These are phyloP conservation scores for Tolypocladium album DNA, from an alignment of 2,329 filamentous ascomycete species.

Conservation along the genomic window DNA sequence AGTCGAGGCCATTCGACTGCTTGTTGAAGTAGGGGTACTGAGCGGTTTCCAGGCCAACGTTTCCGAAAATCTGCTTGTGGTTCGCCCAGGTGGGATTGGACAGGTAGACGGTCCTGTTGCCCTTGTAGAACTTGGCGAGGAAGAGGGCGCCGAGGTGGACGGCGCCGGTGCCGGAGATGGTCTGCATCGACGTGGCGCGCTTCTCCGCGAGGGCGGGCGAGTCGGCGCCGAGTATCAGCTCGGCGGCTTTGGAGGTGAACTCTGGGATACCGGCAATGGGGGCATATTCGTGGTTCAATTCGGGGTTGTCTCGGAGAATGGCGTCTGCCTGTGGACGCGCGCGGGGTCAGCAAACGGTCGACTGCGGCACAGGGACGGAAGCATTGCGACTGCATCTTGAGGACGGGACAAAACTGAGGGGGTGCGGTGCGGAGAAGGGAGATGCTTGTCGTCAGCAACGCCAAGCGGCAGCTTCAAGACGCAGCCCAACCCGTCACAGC, in stretches of 20 bases:
- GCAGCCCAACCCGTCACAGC: background rate
- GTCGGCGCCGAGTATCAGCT: constrained; percentile 72
- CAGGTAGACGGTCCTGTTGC: constrained; percentile 71
- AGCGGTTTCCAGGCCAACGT: constrained; percentile 68
- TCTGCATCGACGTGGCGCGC: constrained; percentile 74
- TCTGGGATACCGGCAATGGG: constrained; percentile 81
- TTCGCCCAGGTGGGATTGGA: constrained; percentile 97
- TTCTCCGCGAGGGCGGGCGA: constrained; percentile 78
- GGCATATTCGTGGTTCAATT: constrained; percentile 95
- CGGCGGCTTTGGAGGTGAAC: constrained; percentile 84
- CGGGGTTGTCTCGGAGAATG: constrained; percentile 75
- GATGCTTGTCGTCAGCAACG: background rate
- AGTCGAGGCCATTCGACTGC: constrained; percentile 81
- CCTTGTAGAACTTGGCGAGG: constrained; percentile 80
- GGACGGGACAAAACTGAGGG: background rate
- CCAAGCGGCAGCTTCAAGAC: background rate
- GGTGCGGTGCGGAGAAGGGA: background rate
- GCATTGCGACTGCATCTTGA: constrained; percentile 4
- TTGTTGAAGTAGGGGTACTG: constrained; percentile 92
- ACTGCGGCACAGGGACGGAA: background rate
- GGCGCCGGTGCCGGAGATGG: constrained; percentile 94
- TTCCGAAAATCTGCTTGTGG: constrained; percentile 96
- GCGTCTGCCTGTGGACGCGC: constrained; percentile 64
- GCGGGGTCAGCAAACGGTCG: background rate
- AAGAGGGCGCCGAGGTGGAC: constrained; percentile 90